Evolutionary conservation across 2,329 filamentous ascomycete species (phyloP).

Genomic region (Botrytis medusae): DNA sequence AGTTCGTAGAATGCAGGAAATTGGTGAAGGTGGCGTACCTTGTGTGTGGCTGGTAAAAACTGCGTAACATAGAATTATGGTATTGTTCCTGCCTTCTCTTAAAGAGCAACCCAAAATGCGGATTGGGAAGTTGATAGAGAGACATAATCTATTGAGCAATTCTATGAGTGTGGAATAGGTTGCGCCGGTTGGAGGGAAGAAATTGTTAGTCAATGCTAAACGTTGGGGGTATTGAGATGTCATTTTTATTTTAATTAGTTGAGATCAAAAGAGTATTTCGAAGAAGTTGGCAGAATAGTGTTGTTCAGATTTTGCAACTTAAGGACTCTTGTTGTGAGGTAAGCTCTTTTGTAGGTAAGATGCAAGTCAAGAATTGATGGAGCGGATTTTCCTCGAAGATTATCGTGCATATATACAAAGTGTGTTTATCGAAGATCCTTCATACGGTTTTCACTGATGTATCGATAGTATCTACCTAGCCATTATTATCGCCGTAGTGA

Average conservation of each 20-base stretch:
- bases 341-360: neutral
- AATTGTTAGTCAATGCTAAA: neutral
- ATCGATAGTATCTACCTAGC: neutral
- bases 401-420: neutral
- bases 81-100: neutral
- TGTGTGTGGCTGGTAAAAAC: neutral
- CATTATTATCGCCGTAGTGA: neutral
- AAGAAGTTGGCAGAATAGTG: neutral
- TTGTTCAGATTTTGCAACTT: accelerated
- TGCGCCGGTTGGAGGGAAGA: neutral
- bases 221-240: neutral
- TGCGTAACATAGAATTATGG: neutral
- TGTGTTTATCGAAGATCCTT: neutral
- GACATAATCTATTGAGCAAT: neutral
- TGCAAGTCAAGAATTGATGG: neutral
- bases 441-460: neutral
- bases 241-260: neutral
- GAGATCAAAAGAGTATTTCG: accelerated
- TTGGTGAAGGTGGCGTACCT: neutral
- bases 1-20: neutral
- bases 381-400: neutral
- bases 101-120: neutral
- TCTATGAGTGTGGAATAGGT: neutral
- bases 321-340: neutral
- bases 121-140: neutral